These are phyloP conservation scores for Teunomyces kruisii DNA, from an alignment of 805 yeast species.

Conservation along the genomic window DNA sequence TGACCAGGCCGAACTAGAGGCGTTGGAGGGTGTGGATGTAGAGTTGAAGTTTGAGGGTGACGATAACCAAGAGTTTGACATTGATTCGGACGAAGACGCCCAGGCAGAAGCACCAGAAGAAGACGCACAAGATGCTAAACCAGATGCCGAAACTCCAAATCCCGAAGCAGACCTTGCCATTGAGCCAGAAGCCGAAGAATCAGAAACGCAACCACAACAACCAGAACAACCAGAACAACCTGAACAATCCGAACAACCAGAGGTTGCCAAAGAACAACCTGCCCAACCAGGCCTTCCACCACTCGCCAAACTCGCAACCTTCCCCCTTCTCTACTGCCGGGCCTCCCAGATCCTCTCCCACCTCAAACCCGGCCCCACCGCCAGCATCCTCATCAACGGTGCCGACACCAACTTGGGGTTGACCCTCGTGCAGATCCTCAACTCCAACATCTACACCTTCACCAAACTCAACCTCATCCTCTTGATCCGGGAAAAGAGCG, in stretches of 20 bases:
- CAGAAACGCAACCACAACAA: not conserved
- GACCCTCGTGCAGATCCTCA: slow-evolving; percentile 34
- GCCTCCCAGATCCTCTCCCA: slow-evolving; percentile 36
- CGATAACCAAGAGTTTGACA: slow-evolving; percentile 4
- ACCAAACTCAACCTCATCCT: slow-evolving; percentile 29
- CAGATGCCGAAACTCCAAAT: slow-evolving; percentile 4
- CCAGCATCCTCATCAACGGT: slow-evolving; percentile 41
- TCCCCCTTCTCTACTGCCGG: slow-evolving; percentile 36
- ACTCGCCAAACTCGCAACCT: slow-evolving; percentile 31
- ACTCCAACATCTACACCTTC: slow-evolving; percentile 27
- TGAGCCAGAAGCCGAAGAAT: not conserved
- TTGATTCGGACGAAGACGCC: slow-evolving; percentile 7
- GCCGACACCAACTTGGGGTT: slow-evolving; percentile 41
- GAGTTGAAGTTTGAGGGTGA: slow-evolving; percentile 12
- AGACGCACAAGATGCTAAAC: not conserved
- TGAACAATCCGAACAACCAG: not conserved
- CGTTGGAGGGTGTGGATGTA: slow-evolving; percentile 23
- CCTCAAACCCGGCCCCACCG: slow-evolving; percentile 18
- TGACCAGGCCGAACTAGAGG: slow-evolving; percentile 18
- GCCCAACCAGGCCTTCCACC: no score
- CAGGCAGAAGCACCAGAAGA: slow-evolving; percentile 5
- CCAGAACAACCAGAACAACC: not conserved
- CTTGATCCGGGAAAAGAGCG: slow-evolving; percentile 25
- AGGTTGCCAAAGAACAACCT: not conserved
- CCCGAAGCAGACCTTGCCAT: no score